phyloP scores from a whole-genome alignment of 2,329 filamentous ascomycete species.

The Fusarium sp. region DNA sequence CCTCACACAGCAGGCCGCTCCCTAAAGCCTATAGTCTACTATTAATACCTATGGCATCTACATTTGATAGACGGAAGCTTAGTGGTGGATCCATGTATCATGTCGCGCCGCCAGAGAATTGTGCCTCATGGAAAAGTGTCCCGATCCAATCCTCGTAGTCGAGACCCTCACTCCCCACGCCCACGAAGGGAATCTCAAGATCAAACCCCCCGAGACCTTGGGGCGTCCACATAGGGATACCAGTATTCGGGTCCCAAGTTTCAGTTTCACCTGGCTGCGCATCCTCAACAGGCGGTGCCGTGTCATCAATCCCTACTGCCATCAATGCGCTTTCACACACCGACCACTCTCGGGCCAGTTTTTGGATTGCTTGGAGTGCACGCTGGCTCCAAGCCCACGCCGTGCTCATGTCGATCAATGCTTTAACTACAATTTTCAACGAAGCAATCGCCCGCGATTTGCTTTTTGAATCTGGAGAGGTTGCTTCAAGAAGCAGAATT shows the following conservation, averaged over 20 bases:
- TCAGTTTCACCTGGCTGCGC: neutral
- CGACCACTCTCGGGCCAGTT: neutral
- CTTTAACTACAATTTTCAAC: neutral
- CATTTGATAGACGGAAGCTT: neutral
- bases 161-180: neutral
- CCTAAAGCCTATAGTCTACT: neutral
- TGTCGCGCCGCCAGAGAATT: neutral
- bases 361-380: neutral
- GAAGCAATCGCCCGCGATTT: neutral
- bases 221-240: neutral
- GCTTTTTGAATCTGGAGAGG: rapidly evolving
- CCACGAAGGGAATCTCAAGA: neutral
- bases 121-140: neutral
- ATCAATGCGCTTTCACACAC: neutral
- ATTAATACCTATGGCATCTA: neutral
- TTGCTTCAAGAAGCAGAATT: neutral
- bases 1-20: neutral
- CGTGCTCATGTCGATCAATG: neutral
- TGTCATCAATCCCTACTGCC: neutral
- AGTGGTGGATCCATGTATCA: neutral
- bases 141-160: slow-evolving; percentile 3
- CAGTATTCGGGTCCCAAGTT: neutral
- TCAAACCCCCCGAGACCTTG: neutral
- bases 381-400: slow-evolving; percentile 9
- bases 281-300: no score